A percentile compares a stretch with the other conserved stretches of the same genome.
Evolutionary conservation across 345 rosid species (phyloP).

Genomic region (Sisymbrium altissimum): DNA sequence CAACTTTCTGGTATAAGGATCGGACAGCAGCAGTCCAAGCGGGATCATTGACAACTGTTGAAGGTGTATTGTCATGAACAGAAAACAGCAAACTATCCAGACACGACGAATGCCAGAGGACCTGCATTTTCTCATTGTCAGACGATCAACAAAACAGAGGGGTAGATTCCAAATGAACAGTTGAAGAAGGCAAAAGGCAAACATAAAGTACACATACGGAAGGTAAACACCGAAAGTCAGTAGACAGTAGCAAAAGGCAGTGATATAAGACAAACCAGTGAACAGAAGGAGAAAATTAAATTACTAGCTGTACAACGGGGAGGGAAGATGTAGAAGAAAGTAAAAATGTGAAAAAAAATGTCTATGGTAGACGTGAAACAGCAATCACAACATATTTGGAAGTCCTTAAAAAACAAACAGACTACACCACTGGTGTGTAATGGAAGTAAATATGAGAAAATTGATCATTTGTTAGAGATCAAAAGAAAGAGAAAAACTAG

Average conservation of each 20-base stretch:
- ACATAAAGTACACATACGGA: neutral
- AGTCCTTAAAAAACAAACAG: slow-evolving; percentile 3
- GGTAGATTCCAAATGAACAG: neutral
- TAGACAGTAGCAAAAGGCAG: slow-evolving; percentile 8
- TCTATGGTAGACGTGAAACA: neutral
- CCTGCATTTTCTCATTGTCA: slow-evolving; percentile 52
- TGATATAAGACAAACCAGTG: neutral
- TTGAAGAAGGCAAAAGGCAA: slow-evolving; percentile 8
- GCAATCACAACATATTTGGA: neutral
- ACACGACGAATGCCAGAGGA: slow-evolving; percentile 95
- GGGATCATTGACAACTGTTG: slow-evolving; percentile 83
- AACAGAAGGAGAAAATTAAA: neutral
- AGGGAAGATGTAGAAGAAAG: neutral
- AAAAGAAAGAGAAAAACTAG: slow-evolving; percentile 1
- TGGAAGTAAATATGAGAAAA: slow-evolving; percentile 5
- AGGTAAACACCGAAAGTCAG: neutral
- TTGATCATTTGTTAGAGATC: slow-evolving; percentile 6
- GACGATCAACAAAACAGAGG: neutral
- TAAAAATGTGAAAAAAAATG: neutral
- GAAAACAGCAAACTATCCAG: slow-evolving; percentile 80
- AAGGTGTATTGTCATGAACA: slow-evolving; percentile 60
- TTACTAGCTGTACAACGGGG: neutral
- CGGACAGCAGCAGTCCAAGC: slow-evolving; percentile 77
- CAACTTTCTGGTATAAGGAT: slow-evolving; percentile 77
- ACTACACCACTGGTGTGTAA: slow-evolving; percentile 4